Evolutionary conservation across 352 stramenopile genomes (phyloP), one percentile per base, ranked within the genome.

Genomic region (Proteromonas lacertae): DNA sequence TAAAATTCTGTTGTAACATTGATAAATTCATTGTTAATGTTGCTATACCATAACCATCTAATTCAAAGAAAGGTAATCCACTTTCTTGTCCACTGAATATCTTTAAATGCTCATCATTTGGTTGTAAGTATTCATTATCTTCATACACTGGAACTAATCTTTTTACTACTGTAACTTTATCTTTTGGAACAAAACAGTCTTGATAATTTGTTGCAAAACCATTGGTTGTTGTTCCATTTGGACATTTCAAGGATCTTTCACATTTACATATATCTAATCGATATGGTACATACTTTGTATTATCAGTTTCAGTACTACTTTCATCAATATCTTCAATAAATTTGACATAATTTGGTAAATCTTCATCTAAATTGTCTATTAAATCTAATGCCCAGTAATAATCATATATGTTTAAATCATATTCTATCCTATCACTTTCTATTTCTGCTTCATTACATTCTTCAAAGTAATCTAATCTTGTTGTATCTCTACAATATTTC

Each of bases 241-340:
- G 81, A 45, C 81, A 94, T 38, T 79, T 69, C 33, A 87, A 55
- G 33, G 90, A 52, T 23, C 70, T 52, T 38, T 82, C 58, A 41
- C 81, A 94, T 23, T 77, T 61, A 43, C 78, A 93, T 13, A 78
- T 64, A 43, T 92, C 75, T 1, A 88, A 46, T 9, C 74, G 53
- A 7, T 42, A 50, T n/a, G 69, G 46, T 1, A 65, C 43, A 3
- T 3, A 8, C 4, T 3, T 8, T 8, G 4, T 8, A 8, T 25
- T 25, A 8, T 3, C 22, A 3, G 22, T 25, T 25, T 25, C 22
- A 13, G 13, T 13, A 31, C 13, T 13, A 13, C 26, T 13, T 13
- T 13, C 26, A 31, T 13, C 13, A 31, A 31, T 13, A 21, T 23
- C 25, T 14, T 23, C 37, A 5, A 21, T 14, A 18, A 20, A 17